These are phyloP conservation scores for Russula virescens DNA, from an alignment of 768 basidiomycete species.

Conservation along the genomic window DNA sequence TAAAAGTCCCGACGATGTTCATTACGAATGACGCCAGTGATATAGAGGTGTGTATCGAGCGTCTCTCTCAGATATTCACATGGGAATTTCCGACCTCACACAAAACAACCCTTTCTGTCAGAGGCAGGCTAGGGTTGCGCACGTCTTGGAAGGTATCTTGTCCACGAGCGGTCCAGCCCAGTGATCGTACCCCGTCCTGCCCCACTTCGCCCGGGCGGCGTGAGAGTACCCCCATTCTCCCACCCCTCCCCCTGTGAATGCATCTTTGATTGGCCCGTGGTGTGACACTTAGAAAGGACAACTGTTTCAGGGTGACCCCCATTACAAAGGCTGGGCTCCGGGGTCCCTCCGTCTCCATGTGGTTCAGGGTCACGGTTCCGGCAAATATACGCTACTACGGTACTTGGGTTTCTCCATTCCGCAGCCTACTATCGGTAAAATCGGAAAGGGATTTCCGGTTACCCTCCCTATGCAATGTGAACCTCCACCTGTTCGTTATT, in stretches of 20 bases:
- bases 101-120: slow-evolving; percentile 27
- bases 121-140: slow-evolving; percentile 67
- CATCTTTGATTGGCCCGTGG: neutral
- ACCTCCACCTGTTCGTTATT: neutral
- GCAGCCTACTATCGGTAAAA: neutral
- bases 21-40: slow-evolving; percentile 43
- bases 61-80: neutral
- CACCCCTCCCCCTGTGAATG: neutral
- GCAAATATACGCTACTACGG: neutral
- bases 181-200: slow-evolving; percentile 3
- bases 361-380: neutral
- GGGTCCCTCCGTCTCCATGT: slow-evolving; percentile 2
- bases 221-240: neutral
- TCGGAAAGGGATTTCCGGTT: neutral
- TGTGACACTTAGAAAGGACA: neutral
- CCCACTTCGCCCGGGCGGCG: neutral
- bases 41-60: slow-evolving; percentile 46
- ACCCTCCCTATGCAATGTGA: neutral
- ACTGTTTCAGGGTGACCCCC: slow-evolving; percentile 10
- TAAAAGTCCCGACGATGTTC: slow-evolving; percentile 70
- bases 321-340: neutral
- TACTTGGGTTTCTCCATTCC: neutral
- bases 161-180: slow-evolving; percentile 26
- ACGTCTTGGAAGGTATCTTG: slow-evolving; percentile 54
- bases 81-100: slow-evolving; percentile 1